These are phyloP conservation scores for Simplicillium aogashimaense DNA, from an alignment of 2,329 filamentous ascomycete genomes.

Conservation along the genomic window DNA sequence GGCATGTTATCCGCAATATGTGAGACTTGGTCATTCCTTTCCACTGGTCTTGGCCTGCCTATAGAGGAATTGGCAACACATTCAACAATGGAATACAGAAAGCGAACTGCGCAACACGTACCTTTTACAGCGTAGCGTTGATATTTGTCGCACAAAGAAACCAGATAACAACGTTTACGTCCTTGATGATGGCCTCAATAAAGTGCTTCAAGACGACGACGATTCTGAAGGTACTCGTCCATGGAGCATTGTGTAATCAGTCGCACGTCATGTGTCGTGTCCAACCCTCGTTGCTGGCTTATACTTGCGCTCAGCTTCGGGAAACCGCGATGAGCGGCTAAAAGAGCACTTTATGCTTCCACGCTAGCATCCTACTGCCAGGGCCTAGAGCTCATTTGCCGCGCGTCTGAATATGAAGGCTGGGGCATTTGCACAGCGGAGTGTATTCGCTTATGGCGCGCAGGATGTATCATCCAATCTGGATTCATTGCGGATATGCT, in stretches of 20 bases:
- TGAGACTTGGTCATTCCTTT: constrained; percentile 57
- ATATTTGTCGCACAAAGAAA: constrained; percentile 45
- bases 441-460: constrained; percentile 54
- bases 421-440: constrained; percentile 47
- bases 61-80: constrained; percentile 50
- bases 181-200: constrained; percentile 54
- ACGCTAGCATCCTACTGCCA: constrained; percentile 55
- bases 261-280: constrained; percentile 50
- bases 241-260: constrained; percentile 55
- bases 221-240: constrained; percentile 57
- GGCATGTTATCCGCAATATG: constrained; percentile 57
- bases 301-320: constrained; percentile 52
- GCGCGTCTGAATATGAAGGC: constrained; percentile 43
- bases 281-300: constrained; percentile 56
- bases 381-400: constrained; percentile 54
- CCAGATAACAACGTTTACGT: constrained; percentile 32
- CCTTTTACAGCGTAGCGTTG: constrained; percentile 50
- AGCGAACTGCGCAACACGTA: constrained; percentile 51
- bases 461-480: constrained; percentile 61
- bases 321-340: constrained; percentile 31
- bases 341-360: no score
- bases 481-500: constrained; percentile 55
- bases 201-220: constrained; percentile 61
- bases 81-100: constrained; percentile 49
- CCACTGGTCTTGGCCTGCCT: constrained; percentile 44